A percentile compares a stretch with the other conserved stretches of the same genome.
These are phyloP conservation scores for Ophiostoma himal-ulmi DNA, from an alignment of 2,329 filamentous ascomycete genomes.

Conservation along the genomic window DNA sequence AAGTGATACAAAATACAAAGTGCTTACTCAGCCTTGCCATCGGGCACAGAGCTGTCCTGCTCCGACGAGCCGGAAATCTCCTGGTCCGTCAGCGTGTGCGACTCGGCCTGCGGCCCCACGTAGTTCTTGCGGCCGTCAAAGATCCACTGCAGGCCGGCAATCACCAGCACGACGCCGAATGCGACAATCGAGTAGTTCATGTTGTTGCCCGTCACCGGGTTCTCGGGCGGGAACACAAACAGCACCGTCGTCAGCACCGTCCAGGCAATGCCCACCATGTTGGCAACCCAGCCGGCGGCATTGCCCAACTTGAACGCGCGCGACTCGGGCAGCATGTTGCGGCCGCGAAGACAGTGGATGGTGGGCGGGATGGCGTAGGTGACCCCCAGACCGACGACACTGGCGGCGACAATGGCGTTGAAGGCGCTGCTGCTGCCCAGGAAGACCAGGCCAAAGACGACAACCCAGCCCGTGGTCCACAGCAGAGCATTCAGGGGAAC, in stretches of 20 bases:
- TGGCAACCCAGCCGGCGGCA: slow-evolving; percentile 36
- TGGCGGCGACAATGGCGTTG: slow-evolving; percentile 38
- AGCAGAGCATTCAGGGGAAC: slow-evolving; percentile 62
- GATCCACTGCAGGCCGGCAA: slow-evolving; percentile 42
- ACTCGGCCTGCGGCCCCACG: slow-evolving; percentile 32
- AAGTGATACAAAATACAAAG: not conserved
- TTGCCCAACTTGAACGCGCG: slow-evolving; percentile 33
- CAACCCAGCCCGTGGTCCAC: slow-evolving; percentile 51
- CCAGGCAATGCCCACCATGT: slow-evolving; percentile 54
- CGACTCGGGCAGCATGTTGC: slow-evolving; percentile 56
- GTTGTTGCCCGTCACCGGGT: slow-evolving; percentile 58
- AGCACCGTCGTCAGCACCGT: slow-evolving; percentile 66
- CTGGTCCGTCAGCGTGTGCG: slow-evolving; percentile 10
- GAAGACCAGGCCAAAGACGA: slow-evolving; percentile 46
- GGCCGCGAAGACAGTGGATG: slow-evolving; percentile 62
- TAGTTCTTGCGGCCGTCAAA: slow-evolving; percentile 47
- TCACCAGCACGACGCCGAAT: slow-evolving; percentile 44
- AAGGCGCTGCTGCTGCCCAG: slow-evolving; percentile 63
- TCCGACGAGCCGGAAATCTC: not conserved
- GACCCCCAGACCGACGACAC: slow-evolving; percentile 54
- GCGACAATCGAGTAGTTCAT: slow-evolving; percentile 58
- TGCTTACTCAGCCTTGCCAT: not conserved
- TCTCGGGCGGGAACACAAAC: slow-evolving; percentile 65
- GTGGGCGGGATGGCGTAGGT: slow-evolving; percentile 69
- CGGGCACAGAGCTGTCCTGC: not conserved